These are phyloP conservation scores for Adansonia grandidieri DNA, from an alignment of 441 rosid genomes.

Conservation along the genomic window DNA sequence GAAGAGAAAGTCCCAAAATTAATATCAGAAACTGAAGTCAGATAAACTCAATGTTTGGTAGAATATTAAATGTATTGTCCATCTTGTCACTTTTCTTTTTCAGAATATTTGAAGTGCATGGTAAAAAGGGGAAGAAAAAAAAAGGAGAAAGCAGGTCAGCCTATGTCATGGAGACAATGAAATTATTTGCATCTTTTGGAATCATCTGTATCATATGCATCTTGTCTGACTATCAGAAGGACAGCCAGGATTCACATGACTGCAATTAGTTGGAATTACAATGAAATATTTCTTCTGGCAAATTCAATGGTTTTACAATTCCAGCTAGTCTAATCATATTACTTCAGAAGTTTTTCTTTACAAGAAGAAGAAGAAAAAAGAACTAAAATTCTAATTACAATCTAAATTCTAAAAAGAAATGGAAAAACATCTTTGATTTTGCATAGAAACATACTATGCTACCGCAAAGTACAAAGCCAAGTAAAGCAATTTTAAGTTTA, in stretches of 20 bases:
- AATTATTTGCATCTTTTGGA: neutral
- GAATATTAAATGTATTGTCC: neutral
- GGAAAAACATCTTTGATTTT: neutral
- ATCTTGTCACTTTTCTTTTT: too few species aligned
- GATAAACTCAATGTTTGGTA: neutral
- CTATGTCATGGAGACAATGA: neutral
- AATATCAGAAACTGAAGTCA: neutral
- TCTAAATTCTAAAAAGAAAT: neutral
- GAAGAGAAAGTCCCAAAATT: conserved; percentile 17
- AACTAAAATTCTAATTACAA: neutral
- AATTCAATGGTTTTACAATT: neutral
- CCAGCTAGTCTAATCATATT: neutral
- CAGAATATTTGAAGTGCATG: neutral
- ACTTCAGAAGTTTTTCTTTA: neutral
- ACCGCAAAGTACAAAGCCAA: neutral
- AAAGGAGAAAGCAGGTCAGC: neutral
- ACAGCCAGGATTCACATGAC: neutral
- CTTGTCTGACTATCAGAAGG: neutral
- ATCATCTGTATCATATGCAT: too few species aligned
- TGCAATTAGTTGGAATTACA: neutral
- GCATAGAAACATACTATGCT: neutral
- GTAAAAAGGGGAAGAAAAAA: neutral
- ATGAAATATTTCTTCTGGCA: neutral
- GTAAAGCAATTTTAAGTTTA: neutral
- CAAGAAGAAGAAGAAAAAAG: neutral